Base-by-base conservation (phyloP, 78 protist genomes). In the Trichosphaerium sp. region DNA sequence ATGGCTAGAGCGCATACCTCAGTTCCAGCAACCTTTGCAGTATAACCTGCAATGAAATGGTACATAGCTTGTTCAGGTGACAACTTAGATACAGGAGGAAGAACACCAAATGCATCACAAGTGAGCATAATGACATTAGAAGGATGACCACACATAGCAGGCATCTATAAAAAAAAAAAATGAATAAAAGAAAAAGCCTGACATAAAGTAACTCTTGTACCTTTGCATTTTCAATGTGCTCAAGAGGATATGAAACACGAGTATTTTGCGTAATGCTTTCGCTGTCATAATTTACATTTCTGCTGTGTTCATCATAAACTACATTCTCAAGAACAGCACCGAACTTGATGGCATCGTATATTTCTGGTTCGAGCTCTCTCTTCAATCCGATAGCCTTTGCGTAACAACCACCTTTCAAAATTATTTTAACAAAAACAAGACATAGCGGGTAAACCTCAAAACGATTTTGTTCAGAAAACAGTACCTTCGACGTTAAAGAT, bases 381-480 rank as follows among this genome's bases (percentile, higher is more conserved):
- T 80, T 41, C 39, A 95, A 83, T 54, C 75, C 75, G 64, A 88
- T 84, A 71, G 79, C 58, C 88, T 95, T 95, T 51, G 98, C 98
- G 43, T 95, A 95, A 89, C 98, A 95, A 41, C 98, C 98, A 48
- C 98, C n/a, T n/a, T n/a, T n/a, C n/a, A n/a, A n/a, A n/a, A n/a
- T n/a, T n/a, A n/a, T n/a, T n/a, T n/a, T n/a, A n/a, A n/a, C n/a
- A n/a, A n/a, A n/a, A n/a, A n/a, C n/a, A n/a, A n/a, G n/a, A n/a
- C n/a, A n/a, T n/a, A n/a, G n/a, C n/a, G n/a, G n/a, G n/a, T n/a
- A n/a, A n/a, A n/a, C n/a, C n/a, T n/a, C n/a, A n/a, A n/a, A n/a
- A n/a, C n/a, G n/a, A n/a, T n/a, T n/a, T n/a, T n/a, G n/a, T n/a
- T n/a, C n/a, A n/a, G n/a, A n/a, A n/a, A n/a, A n/a, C n/a, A n/a